A percentile compares a stretch with the other conserved stretches of the same genome.
These are phyloP conservation scores for Polygonum maritimum DNA, from an alignment of 148 eudicot genomes.

Conservation along the genomic window DNA sequence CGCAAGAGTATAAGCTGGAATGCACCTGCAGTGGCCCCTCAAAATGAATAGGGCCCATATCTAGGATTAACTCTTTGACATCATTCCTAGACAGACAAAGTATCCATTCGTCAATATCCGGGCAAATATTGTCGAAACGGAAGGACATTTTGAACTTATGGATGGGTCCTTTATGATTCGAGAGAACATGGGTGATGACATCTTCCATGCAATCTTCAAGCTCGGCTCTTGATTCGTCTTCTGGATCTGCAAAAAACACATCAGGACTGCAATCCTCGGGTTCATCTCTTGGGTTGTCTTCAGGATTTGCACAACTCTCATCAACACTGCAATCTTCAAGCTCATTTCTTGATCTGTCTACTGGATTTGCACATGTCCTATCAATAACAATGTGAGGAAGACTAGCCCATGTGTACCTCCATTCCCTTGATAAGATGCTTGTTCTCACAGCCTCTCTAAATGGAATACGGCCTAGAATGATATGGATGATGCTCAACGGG, in stretches of 20 bases:
- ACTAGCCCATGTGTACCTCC: slow-evolving; percentile 54
- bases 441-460: slow-evolving; percentile 39
- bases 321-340: slow-evolving; percentile 21
- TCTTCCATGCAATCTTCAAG: slow-evolving; percentile 26
- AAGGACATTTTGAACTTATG: slow-evolving; percentile 41
- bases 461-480: neutral
- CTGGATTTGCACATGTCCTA: slow-evolving; percentile 32
- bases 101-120: slow-evolving; percentile 3
- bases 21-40: slow-evolving; percentile 21
- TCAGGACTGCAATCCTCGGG: slow-evolving; percentile 7
- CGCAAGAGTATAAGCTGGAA: slow-evolving; percentile 40
- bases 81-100: neutral
- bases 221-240: too few relatives aligned
- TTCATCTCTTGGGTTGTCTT: neutral
- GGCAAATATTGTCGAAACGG: slow-evolving; percentile 28
- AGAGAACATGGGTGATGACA: slow-evolving; percentile 11
- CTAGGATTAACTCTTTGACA: neutral
- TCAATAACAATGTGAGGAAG: slow-evolving; percentile 34
- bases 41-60: slow-evolving; percentile 27
- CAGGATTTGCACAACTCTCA: slow-evolving; percentile 33
- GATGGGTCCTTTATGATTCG: slow-evolving; percentile 61
- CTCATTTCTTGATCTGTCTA: neutral
- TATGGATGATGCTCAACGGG: neutral
- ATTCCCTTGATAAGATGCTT: slow-evolving; percentile 39
- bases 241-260: too few relatives aligned